Base-by-base conservation (phyloP, 2,329 filamentous ascomycete genomes). In the Trichoderma asperellum region DNA sequence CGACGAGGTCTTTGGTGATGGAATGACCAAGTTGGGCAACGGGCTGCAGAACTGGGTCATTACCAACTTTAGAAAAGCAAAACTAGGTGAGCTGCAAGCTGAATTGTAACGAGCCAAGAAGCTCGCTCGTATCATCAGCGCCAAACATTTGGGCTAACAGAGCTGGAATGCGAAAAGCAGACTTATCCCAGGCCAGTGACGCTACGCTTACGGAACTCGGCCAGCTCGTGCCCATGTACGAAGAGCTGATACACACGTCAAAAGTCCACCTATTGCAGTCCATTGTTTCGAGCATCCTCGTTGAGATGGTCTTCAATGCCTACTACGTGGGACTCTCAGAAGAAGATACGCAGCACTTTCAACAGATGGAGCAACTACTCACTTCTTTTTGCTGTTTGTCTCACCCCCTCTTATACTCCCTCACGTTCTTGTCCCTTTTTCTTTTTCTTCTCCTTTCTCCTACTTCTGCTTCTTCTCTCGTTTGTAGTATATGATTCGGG, bases 11-110 rank as follows among this genome's bases (percentile, higher is more conserved):
- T 86, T 93, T 75, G 86, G 83, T 2, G 87, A 91, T 62, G 83
- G 84, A 11, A 87, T 91, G 82, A 82, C 84, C 61, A 83, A 85
- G 69, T 77, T 93, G 58, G 87, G 87, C 24, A 90, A 92, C 74
- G 87, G 89, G 29, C 79, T 92, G 73, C 90, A 92, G 79, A 92
- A 93, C 74, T 93, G 91, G 91, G 87, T 90, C 4, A 88, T 93
- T 73, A 85, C 87, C 32, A 87, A 91, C 76, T 93, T 91, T 72
- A 84, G 91, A 63, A 87, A 86, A 71, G 83, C 86, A 14, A 91
- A 85, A 79, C 79, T 91, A 58, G 81, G 85, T 86, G 35, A 52
- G 66, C 34, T n/a, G 14, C 32, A 29, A 37, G 27, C 27, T 34
- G 14, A 1, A 16, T 24, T 14, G n/a, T 5, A 37, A 16, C 29